Percentiles rank a stretch among this genome's conserved stretches.
These are phyloP conservation scores for Colletotrichum lupini DNA, from an alignment of 2,329 filamentous ascomycete species.

Conservation along the genomic window DNA sequence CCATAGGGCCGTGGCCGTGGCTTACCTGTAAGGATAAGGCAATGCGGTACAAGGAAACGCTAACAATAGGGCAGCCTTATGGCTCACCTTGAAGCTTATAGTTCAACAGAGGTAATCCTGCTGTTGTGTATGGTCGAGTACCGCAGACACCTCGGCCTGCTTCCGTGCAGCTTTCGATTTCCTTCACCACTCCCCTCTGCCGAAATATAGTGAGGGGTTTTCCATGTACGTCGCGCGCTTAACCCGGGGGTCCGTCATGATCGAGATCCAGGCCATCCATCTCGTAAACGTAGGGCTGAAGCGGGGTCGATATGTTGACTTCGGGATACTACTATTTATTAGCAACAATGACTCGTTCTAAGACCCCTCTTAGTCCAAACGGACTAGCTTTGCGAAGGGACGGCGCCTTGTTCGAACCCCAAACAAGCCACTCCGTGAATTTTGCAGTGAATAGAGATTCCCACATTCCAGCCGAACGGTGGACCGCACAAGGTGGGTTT, in stretches of 20 bases:
- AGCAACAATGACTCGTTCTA: neutral
- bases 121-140: neutral
- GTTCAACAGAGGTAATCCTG: neutral
- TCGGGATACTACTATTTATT: neutral
- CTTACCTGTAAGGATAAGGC: neutral
- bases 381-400: neutral
- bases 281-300: neutral
- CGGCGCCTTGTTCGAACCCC: neutral
- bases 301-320: neutral
- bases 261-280: neutral
- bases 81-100: neutral
- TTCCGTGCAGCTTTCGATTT: neutral
- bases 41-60: neutral
- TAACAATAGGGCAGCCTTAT: slow-evolving; percentile 1
- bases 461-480: slow-evolving; percentile 12
- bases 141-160: neutral
- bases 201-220: no score
- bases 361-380: neutral
- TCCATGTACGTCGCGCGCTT: neutral
- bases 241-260: neutral
- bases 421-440: neutral
- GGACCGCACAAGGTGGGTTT: slow-evolving; percentile 12
- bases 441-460: neutral
- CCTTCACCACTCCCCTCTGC: neutral
- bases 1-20: slow-evolving; percentile 1